Percentiles rank a stretch among this genome's conserved stretches.
Evolutionary conservation across 2,329 filamentous ascomycete species (phyloP).

Genomic region (Tolypocladium guangdongense): DNA sequence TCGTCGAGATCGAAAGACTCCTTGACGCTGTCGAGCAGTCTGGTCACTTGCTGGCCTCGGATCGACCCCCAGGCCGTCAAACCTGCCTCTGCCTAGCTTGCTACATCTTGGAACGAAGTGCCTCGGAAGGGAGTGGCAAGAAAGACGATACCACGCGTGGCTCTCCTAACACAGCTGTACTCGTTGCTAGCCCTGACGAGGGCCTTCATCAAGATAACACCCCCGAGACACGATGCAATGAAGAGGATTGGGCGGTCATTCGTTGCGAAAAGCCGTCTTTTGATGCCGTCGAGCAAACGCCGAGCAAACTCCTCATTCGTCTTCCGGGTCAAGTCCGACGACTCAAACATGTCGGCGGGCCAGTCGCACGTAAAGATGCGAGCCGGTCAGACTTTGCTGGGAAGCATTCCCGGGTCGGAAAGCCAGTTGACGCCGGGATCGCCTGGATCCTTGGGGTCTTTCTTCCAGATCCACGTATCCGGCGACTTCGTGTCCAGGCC

Average conservation of each 20-base stretch:
- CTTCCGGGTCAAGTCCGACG: conserved; percentile 6
- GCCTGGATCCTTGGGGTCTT: not conserved
- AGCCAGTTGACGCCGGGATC: conserved; percentile 14
- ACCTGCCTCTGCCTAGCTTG: conserved; percentile 8
- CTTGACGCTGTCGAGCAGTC: conserved; percentile 8
- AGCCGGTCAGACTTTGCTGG: conserved; percentile 3
- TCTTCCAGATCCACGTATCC: conserved; percentile 15
- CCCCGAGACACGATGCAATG: conserved; percentile 21
- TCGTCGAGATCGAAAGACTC: conserved; percentile 7
- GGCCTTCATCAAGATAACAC: conserved; percentile 17
- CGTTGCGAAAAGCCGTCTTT: conserved; percentile 5
- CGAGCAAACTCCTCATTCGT: conserved; percentile 10
- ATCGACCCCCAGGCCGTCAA: conserved; percentile 7
- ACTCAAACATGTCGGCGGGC: conserved; percentile 12
- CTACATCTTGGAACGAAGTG: conserved; percentile 14
- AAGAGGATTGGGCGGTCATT: conserved; percentile 14
- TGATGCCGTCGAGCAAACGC: conserved; percentile 13
- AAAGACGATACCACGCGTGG: conserved; percentile 14
- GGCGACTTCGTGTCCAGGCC: conserved; percentile 17
- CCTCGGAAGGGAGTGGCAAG: conserved; percentile 18
- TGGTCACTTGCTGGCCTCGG: conserved; percentile 4
- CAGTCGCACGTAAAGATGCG: conserved; percentile 19
- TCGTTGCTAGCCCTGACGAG: conserved; percentile 9
- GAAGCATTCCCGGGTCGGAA: conserved; percentile 13
- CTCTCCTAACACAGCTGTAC: conserved; percentile 7